Evolutionary conservation across 2,329 filamentous ascomycete genomes (phyloP).

Genomic region (Emmonsia crescens): DNA sequence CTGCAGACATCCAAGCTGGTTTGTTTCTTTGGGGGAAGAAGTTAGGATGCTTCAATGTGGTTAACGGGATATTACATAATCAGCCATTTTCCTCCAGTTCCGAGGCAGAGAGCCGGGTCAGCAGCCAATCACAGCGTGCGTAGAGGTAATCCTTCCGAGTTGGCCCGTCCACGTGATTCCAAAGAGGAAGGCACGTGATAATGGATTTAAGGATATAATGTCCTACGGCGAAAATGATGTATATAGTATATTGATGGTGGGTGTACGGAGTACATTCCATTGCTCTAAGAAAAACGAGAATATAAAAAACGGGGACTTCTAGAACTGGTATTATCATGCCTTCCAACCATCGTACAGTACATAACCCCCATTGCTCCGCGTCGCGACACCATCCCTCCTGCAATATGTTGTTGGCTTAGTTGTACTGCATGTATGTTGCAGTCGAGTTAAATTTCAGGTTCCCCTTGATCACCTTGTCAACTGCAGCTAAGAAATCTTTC

Average conservation of each 20-base stretch:
- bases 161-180: constrained; percentile 13
- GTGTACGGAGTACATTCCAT: background rate
- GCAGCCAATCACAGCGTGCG: constrained; percentile 23
- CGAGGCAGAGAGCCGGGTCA: constrained; percentile 22
- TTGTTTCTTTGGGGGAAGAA: constrained; percentile 9
- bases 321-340: background rate
- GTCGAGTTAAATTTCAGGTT: constrained; percentile 99
- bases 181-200: background rate
- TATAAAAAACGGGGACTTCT: background rate
- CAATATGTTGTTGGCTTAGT: constrained; percentile 46
- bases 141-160: constrained; percentile 30
- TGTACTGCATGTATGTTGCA: constrained; percentile 97
- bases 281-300: background rate
- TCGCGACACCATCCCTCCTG: constrained; percentile 5
- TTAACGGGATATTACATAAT: constrained; percentile 26
- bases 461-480: constrained; percentile 99
- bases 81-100: constrained; percentile 21
- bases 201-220: no score
- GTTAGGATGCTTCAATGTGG: no score
- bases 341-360: background rate
- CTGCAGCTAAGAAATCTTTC: constrained; percentile 95
- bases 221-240: no score
- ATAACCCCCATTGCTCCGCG: background rate
- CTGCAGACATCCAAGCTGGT: background rate
- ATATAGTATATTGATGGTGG: background rate